Percentiles rank a stretch among this genome's conserved stretches.
Evolutionary conservation across 2,329 filamentous ascomycete genomes (phyloP).

Genomic region (Sclerotiophoma versabilis): DNA sequence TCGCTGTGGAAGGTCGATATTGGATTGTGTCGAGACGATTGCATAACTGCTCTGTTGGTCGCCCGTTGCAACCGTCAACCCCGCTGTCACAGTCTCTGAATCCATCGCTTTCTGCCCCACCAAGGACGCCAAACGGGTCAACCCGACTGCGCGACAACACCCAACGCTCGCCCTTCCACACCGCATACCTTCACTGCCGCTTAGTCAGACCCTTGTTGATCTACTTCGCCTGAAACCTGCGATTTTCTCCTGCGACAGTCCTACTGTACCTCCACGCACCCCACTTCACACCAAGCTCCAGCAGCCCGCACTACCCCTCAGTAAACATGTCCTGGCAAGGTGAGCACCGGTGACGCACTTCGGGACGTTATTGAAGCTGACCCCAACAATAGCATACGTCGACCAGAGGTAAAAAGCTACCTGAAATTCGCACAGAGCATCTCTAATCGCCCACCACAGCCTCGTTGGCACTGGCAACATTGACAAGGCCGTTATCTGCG

Average conservation of each 20-base stretch:
- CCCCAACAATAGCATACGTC: conserved; percentile 47
- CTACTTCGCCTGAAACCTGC: conserved; percentile 18
- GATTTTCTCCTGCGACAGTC: conserved; percentile 25
- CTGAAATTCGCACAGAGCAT: neutral
- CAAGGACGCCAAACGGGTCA: conserved; percentile 20
- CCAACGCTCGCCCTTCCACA: conserved; percentile 30
- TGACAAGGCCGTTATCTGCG: conserved; percentile 60
- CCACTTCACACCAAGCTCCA: conserved; percentile 26
- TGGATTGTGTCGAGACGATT: conserved; percentile 1
- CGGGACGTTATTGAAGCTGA: conserved; percentile 25
- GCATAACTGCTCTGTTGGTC: neutral
- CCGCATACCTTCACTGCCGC: conserved; percentile 32
- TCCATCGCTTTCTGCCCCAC: conserved; percentile 14
- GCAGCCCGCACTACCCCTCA: conserved; percentile 34
- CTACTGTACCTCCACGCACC: conserved; percentile 18
- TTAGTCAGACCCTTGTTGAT: conserved; percentile 35
- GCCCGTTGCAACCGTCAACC: conserved; percentile 9
- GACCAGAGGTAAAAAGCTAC: conserved; percentile 46
- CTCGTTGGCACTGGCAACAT: conserved; percentile 53
- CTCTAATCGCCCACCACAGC: conserved; percentile 38
- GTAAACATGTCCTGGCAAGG: conserved; percentile 55
- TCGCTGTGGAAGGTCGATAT: neutral
- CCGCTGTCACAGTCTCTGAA: conserved; percentile 7
- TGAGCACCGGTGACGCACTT: conserved; percentile 32
- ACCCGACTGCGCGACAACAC: conserved; percentile 25